Evolutionary conservation across 2,329 filamentous ascomycete genomes (phyloP).

Genomic region (Thielaviopsis populi): DNA sequence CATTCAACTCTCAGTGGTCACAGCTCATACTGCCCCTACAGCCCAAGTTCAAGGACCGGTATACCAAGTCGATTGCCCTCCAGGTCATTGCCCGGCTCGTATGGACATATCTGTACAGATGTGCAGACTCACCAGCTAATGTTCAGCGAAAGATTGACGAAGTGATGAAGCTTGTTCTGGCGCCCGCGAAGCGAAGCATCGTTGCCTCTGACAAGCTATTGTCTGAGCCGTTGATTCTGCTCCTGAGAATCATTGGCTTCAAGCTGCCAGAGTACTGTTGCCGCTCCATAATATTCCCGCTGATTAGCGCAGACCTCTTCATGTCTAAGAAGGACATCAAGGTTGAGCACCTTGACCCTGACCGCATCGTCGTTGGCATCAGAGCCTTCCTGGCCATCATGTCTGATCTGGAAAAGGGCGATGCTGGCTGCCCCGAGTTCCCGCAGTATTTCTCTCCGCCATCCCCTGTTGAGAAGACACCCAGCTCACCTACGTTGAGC

Average conservation of each 20-base stretch:
- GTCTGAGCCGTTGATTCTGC: constrained; percentile 78
- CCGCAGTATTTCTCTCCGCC: constrained; percentile 43
- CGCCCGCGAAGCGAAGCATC: constrained; percentile 63
- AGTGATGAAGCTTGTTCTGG: constrained; percentile 69
- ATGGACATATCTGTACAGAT: constrained; percentile 89
- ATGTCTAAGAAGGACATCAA: constrained; percentile 58
- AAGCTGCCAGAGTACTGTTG: constrained; percentile 92
- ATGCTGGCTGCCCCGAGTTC: constrained; percentile 65
- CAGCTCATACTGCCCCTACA: constrained; percentile 64
- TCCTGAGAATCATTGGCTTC: constrained; percentile 87
- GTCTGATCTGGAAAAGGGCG: constrained; percentile 76
- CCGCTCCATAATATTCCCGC: constrained; percentile 77
- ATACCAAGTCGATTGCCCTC: constrained; percentile 61
- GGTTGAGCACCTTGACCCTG: constrained; percentile 86
- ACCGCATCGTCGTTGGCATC: constrained; percentile 95
- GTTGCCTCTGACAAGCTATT: constrained; percentile 71
- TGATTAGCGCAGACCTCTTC: constrained; percentile 88
- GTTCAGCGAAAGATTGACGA: constrained; percentile 76
- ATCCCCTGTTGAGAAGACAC: constrained; percentile 28
- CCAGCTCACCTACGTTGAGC: constrained; percentile 36
- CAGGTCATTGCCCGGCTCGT: constrained; percentile 80
- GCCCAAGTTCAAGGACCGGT: constrained; percentile 69
- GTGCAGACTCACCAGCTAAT: constrained; percentile 52
- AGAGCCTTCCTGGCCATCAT: constrained; percentile 86
- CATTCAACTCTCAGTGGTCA: constrained; percentile 75